Base-by-base conservation (phyloP, 495 filamentous ascomycete genomes). In the Tuber brumale region DNA sequence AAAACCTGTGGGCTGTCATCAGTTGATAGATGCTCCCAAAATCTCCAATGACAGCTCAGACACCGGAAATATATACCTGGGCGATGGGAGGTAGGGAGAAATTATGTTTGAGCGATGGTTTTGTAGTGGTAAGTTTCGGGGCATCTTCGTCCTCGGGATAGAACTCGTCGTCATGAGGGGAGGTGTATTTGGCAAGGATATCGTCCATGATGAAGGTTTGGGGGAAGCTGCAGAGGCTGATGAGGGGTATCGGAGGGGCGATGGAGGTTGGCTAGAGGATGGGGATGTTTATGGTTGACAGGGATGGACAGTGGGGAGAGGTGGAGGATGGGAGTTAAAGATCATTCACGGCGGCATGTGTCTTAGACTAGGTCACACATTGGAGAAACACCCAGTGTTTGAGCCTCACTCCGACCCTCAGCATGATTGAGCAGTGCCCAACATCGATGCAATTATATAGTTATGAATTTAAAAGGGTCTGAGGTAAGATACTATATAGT, bases 71-170 rank as follows among this genome's bases (percentile, higher is more conserved):
- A 84, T 90, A 84, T 86, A 97, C 94, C 83, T 95, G 92, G 76
- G 92, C 90, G 85, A 97, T 89, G n/a, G 95, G 95, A 74, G 95
- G 95, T 84, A 99, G 90, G 80, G 91, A 90, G 85, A 99, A 99
- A 84, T 92, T 94, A 79, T 97, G 89, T 31, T 92, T 93, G 77
- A 97, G 85, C 70, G 83, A 84, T 79, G 93, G 89, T 77, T 91
- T 88, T 73, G 89, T 86, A 82, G 85, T 87, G 80, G 92, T 87
- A 19, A 69, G 51, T 23, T 51, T 45, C 45, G 72, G 73, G 45
- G 73, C 66, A 81, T 96, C 92, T 81, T 90, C 86, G 83, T 94
- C 89, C 77, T 96, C 91, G 27, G 27, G 27, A 35, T 35, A 66
- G 84, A 83, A 83, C 79, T 84, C 81, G 77, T 93, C 89, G 78